Conservation (phyloP, 1,284 basidiomycete species). For the Puccinia horiana region DNA sequence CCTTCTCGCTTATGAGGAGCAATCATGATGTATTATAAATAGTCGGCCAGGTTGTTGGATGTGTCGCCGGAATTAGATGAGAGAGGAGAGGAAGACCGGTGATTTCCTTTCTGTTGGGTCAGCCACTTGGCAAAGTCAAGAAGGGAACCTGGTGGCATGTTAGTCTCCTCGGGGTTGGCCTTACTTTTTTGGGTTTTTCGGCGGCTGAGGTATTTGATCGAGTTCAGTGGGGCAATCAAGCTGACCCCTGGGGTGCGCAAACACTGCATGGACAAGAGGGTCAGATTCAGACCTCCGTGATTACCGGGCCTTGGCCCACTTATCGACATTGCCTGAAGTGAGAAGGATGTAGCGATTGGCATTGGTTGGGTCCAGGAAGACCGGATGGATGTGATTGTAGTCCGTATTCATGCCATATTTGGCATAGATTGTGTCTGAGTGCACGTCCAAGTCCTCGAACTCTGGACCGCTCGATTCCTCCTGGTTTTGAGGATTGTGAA, state of each 20-base stretch:
- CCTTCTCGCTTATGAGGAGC: neutral
- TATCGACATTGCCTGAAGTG: neutral
- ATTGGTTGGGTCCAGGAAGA: conserved; percentile 17
- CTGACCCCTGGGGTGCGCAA: neutral
- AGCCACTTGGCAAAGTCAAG: neutral
- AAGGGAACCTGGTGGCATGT: neutral
- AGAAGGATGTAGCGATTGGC: neutral
- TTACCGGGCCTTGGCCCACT: conserved; percentile 10
- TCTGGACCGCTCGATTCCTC: neutral
- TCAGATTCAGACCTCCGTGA: too few relatives aligned
- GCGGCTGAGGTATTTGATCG: neutral
- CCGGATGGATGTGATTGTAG: neutral
- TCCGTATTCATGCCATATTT: conserved; percentile 13
- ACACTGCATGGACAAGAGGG: neutral
- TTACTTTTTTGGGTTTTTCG: neutral
- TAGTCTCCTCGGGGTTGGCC: too few relatives aligned
- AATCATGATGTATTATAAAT: neutral
- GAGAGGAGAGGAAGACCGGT: neutral
- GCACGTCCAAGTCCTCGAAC: neutral
- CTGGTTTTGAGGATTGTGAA: too few relatives aligned
- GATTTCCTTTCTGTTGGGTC: neutral
- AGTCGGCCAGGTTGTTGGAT: neutral
- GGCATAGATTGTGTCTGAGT: neutral
- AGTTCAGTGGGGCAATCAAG: neutral
- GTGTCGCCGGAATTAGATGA: neutral